Evolutionary conservation across 768 basidiomycete species (phyloP), one percentile per base, ranked within the genome.

Genomic region (Fomitopsis pulvina): DNA sequence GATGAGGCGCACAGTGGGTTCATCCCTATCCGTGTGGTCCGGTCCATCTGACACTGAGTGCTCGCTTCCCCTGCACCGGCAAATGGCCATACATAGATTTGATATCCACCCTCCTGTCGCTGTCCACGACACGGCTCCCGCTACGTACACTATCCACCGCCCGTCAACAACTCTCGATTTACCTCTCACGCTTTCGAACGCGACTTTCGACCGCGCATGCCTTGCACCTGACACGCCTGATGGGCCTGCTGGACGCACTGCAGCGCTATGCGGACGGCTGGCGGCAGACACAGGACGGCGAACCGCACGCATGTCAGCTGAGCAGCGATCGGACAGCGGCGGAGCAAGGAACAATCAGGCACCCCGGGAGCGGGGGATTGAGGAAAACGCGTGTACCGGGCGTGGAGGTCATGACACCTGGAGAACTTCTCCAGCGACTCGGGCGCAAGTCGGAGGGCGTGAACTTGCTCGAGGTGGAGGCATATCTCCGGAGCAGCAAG

Each of bases 1-100:
- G 95, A 99, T 60, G 95, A 99, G 70, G 95, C 95, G 0, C 95
- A 99, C 66, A 97, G 92, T 93, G 58, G 50, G 89, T 71, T 2
- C 30, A 7, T 20, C 21, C 34, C 2, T 39, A 2, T 16, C 18
- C 18, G 12, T 24, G 9, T 41, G 10, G 32, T 10, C 14, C 40
- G 11, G 40, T 14, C 42, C 24, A 27, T 9, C 34, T 5, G 7
- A 6, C 18, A 14, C 14, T 16, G 4, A 20, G 30, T 12, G 20
- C 45, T 22, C 20, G 7, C 20, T 41, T 22, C 25, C 12, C 3
- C 20, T 21, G 4, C 41, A 41, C 10, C 6, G 4, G 12, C 41
- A 16, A 6, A 26, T 40, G 14, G 47, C 32, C 30, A 37, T 40
- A 18, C 51, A n/a, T n/a, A 94, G 92, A 96, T 65, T 68, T 96